A percentile compares a stretch with the other conserved stretches of the same genome.
These are phyloP conservation scores for Niebla homalea DNA, from an alignment of 495 filamentous ascomycete species.

Conservation along the genomic window DNA sequence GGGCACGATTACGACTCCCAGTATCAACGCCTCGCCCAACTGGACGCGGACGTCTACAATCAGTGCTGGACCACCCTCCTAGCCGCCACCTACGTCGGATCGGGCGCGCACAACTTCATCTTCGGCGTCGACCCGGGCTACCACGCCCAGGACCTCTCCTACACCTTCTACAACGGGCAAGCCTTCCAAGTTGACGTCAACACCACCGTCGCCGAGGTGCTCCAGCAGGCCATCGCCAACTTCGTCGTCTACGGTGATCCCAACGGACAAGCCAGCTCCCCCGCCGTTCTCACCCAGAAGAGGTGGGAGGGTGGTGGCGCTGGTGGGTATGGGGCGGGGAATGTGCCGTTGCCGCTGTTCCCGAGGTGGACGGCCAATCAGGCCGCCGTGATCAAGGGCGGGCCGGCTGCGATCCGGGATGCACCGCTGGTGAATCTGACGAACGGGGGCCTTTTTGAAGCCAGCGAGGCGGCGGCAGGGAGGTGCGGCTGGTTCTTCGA, in stretches of 20 bases:
- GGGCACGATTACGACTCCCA: conserved; percentile 6
- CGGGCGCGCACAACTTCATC: conserved; percentile 11
- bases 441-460: neutral
- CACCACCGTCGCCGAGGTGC: neutral
- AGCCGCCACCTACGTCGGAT: neutral
- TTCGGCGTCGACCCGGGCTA: conserved; percentile 7
- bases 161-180: conserved; percentile 8
- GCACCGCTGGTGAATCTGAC: neutral
- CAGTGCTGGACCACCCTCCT: neutral
- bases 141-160: conserved; percentile 9
- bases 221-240: neutral
- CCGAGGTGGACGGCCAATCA: too few relatives aligned
- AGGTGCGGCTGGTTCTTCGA: neutral
- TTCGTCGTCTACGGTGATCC: neutral
- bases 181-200: neutral
- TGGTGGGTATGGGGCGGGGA: too few relatives aligned
- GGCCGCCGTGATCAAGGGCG: too few relatives aligned
- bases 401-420: neutral
- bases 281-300: too few relatives aligned
- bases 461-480: neutral
- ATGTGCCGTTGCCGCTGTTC: too few relatives aligned
- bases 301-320: too few relatives aligned
- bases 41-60: conserved; percentile 1
- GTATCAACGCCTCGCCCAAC: conserved; percentile 2
- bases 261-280: too few relatives aligned